These are phyloP conservation scores for Nitzschia inconspicua DNA, from an alignment of 108 stramenopile species.

Conservation along the genomic window DNA sequence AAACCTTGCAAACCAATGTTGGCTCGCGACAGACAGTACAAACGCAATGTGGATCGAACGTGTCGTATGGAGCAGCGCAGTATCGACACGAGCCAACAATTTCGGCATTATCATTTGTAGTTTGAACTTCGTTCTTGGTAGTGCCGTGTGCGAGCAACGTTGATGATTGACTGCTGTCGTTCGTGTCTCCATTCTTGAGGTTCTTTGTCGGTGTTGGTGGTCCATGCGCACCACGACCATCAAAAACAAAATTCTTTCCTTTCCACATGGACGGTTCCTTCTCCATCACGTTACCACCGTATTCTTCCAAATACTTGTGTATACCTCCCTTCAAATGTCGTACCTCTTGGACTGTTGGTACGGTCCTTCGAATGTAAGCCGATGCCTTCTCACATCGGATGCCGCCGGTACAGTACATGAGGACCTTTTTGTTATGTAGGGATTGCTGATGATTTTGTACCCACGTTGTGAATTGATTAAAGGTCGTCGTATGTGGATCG, in stretches of 20 bases:
- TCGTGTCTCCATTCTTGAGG: not conserved
- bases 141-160: not conserved
- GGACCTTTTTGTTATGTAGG: slow-evolving; percentile 44
- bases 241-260: slow-evolving; percentile 89
- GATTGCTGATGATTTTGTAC: slow-evolving; percentile 32
- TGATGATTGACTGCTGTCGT: not conserved
- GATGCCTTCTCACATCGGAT: slow-evolving; percentile 93
- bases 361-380: slow-evolving; percentile 58
- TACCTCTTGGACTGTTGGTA: slow-evolving; percentile 48
- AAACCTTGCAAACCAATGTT: slow-evolving; percentile 55
- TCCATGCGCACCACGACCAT: slow-evolving; percentile 45
- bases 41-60: slow-evolving; percentile 61
- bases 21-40: slow-evolving; percentile 89
- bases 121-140: not conserved
- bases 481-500: slow-evolving; percentile 51
- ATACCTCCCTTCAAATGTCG: slow-evolving; percentile 82
- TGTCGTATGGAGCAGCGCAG: slow-evolving; percentile 61
- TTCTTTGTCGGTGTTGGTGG: not conserved
- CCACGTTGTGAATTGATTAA: slow-evolving; percentile 56
- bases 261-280: slow-evolving; percentile 45
- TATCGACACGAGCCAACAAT: slow-evolving; percentile 69
- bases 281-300: slow-evolving; percentile 18
- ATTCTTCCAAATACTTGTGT: slow-evolving; percentile 84
- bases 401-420: slow-evolving; percentile 94
- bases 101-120: not conserved